Conservation (phyloP, 75 land plant species). For the Picea sitchensis region DNA sequence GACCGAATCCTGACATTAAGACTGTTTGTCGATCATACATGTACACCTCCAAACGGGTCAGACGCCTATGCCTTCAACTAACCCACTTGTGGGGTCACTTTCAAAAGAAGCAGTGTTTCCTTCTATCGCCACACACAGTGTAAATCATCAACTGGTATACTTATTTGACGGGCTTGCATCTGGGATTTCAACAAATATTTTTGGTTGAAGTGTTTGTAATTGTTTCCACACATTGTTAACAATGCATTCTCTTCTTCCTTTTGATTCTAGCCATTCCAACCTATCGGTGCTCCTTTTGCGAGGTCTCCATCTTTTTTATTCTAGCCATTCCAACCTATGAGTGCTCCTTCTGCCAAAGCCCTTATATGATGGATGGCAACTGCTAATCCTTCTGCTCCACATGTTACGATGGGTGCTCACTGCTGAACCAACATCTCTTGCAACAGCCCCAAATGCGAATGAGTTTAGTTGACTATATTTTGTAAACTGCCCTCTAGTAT, state of each 20-base stretch:
- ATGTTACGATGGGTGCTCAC: slow-evolving; percentile 50
- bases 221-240: too few relatives aligned
- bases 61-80: slow-evolving; percentile 56
- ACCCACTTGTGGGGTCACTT: slow-evolving; percentile 61
- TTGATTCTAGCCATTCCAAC: slow-evolving; percentile 65
- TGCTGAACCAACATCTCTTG: slow-evolving; percentile 62
- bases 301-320: slow-evolving; percentile 37
- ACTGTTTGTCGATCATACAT: slow-evolving; percentile 81
- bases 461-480: slow-evolving; percentile 6
- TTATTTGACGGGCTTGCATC: background rate
- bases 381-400: slow-evolving; percentile 61
- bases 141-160: slow-evolving; percentile 21
- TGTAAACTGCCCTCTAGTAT: background rate
- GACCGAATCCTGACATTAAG: slow-evolving; percentile 84
- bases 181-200: background rate
- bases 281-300: slow-evolving; percentile 64
- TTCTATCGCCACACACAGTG: slow-evolving; percentile 66
- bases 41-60: slow-evolving; percentile 73
- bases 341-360: slow-evolving; percentile 66
- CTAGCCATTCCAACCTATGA: slow-evolving; percentile 68
- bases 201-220: too few relatives aligned
- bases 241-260: background rate
- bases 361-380: slow-evolving; percentile 89
- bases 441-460: slow-evolving; percentile 65
- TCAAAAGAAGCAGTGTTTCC: slow-evolving; percentile 75